A percentile compares a stretch with the other conserved stretches of the same genome.
Conservation (phyloP, 2,329 filamentous ascomycete genomes). For the Albophoma yamanashiensis region DNA sequence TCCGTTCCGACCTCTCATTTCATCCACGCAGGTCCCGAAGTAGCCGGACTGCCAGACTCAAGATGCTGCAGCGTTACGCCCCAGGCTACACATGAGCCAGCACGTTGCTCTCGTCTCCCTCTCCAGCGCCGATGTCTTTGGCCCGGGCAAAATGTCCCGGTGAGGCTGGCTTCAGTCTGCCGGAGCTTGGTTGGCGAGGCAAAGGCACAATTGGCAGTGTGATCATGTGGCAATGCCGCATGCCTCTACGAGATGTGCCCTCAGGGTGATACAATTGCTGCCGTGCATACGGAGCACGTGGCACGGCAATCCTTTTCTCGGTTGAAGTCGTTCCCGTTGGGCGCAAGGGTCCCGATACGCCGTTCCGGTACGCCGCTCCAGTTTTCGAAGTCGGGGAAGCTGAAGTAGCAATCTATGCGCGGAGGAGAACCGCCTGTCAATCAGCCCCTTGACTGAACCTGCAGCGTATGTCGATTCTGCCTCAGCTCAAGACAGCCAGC, state of each 20-base stretch:
- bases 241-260: not conserved
- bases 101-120: not conserved
- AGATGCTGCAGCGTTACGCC: not conserved
- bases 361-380: conserved; percentile 32
- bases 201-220: not conserved
- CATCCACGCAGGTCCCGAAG: not conserved
- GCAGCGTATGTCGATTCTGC: not conserved
- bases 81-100: not conserved
- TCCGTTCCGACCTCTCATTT: not conserved
- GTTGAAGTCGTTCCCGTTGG: not conserved
- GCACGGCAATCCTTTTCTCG: not conserved
- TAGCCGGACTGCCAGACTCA: not conserved
- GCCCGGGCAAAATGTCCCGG: not conserved
- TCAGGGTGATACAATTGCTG: not conserved
- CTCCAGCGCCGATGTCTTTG: not conserved
- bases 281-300: not conserved
- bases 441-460: not conserved
- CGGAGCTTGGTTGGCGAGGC: not conserved
- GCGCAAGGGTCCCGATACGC: no score
- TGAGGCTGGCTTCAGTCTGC: not conserved
- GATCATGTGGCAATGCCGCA: not conserved
- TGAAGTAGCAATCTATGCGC: conserved; percentile 46
- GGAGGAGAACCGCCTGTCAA: not conserved
- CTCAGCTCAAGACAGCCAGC: not conserved
- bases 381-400: conserved; percentile 63